phyloP scores from a whole-genome alignment of 768 basidiomycete genomes.

The Suillus brevipes region DNA sequence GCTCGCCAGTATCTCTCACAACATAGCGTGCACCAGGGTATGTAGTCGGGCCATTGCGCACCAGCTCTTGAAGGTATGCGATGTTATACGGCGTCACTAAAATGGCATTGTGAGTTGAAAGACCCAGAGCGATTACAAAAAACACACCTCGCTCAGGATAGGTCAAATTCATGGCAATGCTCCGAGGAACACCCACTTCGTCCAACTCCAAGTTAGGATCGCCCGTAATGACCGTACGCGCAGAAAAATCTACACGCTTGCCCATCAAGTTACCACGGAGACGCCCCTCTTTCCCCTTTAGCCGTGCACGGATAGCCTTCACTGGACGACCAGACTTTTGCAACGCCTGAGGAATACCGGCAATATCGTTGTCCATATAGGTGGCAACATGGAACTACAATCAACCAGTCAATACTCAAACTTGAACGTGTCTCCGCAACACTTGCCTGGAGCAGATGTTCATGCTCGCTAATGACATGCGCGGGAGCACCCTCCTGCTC shows the following conservation, averaged over 20 bases:
- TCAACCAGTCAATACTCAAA: not conserved
- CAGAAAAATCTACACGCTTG: slow-evolving; percentile 99
- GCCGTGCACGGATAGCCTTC: slow-evolving; percentile 95
- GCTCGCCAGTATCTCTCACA: slow-evolving; percentile 94
- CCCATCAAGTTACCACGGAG: slow-evolving; percentile 99
- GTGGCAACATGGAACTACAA: slow-evolving; percentile 95
- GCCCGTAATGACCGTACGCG: slow-evolving; percentile 98
- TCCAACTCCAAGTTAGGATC: slow-evolving; percentile 97
- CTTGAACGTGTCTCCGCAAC: not conserved
- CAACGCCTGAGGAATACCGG: slow-evolving; percentile 94
- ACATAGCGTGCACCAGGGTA: slow-evolving; percentile 98
- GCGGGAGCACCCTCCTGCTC: slow-evolving; percentile 97
- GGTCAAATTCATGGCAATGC: slow-evolving; percentile 97
- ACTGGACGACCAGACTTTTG: slow-evolving; percentile 98
- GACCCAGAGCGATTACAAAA: not conserved
- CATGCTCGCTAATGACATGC: slow-evolving; percentile 93
- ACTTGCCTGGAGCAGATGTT: slow-evolving; percentile 89
- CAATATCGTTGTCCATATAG: slow-evolving; percentile 99
- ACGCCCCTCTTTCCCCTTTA: slow-evolving; percentile 99
- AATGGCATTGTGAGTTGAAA: slow-evolving; percentile 14
- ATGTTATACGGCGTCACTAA: slow-evolving; percentile 98
- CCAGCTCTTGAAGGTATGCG: slow-evolving; percentile 88
- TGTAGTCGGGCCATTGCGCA: slow-evolving; percentile 89
- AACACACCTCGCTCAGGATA: slow-evolving; percentile 90
- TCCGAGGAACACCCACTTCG: slow-evolving; percentile 93